These are phyloP conservation scores for Lindgomyces ingoldianus DNA, from an alignment of 495 filamentous ascomycete genomes.

Conservation along the genomic window DNA sequence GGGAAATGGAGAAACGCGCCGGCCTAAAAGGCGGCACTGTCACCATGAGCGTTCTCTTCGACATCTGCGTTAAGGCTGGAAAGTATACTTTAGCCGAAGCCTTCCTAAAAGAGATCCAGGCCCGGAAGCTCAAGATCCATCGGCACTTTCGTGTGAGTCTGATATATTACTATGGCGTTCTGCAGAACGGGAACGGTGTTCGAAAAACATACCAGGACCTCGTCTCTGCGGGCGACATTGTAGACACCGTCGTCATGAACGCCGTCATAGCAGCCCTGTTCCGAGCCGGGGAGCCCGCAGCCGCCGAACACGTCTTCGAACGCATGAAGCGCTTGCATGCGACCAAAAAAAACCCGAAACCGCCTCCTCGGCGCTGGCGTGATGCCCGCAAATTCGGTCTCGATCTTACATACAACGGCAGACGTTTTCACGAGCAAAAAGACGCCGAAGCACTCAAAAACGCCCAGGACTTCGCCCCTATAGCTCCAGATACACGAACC, in stretches of 20 bases:
- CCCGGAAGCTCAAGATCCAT: slow-evolving; percentile 62
- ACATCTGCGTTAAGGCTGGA: slow-evolving; percentile 78
- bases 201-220: slow-evolving; percentile 72
- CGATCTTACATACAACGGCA: not conserved
- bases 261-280: slow-evolving; percentile 78
- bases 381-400: slow-evolving; percentile 32
- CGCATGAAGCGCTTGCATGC: slow-evolving; percentile 69
- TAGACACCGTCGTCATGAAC: slow-evolving; percentile 86
- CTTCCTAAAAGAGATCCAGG: slow-evolving; percentile 76
- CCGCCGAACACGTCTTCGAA: slow-evolving; percentile 76
- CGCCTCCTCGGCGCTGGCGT: slow-evolving; percentile 41
- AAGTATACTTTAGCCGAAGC: slow-evolving; percentile 82
- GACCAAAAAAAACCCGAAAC: slow-evolving; percentile 39
- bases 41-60: slow-evolving; percentile 91
- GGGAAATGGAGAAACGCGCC: slow-evolving; percentile 78
- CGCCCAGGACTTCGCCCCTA: slow-evolving; percentile 57
- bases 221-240: slow-evolving; percentile 76
- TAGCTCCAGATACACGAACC: slow-evolving; percentile 64
- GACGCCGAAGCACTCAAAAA: slow-evolving; percentile 44
- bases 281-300: slow-evolving; percentile 65
- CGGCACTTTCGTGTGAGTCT: slow-evolving; percentile 75
- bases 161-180: slow-evolving; percentile 80
- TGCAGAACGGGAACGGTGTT: slow-evolving; percentile 66
- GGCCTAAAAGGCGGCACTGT: slow-evolving; percentile 63
- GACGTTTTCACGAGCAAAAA: slow-evolving; percentile 49